Percentiles rank a stretch among this genome's conserved stretches.
These are phyloP conservation scores for Phytophthora gonapodyides DNA, from an alignment of 352 stramenopile genomes.

Conservation along the genomic window DNA sequence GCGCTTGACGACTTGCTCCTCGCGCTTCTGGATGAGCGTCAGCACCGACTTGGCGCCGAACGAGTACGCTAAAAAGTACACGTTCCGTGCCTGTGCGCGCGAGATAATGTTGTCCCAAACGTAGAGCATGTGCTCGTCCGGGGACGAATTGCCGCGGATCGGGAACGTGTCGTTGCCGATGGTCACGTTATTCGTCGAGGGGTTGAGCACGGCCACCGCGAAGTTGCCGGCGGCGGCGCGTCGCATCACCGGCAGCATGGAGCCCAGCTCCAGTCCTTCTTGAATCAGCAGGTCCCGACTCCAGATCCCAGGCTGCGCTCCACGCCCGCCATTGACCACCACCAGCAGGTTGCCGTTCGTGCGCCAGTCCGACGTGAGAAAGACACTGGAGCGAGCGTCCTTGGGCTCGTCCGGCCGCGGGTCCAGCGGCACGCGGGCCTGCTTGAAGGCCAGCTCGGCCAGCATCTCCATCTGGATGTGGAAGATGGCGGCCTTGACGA, in stretches of 20 bases:
- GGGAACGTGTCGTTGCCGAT: constrained; percentile 54
- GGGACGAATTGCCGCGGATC: constrained; percentile 62
- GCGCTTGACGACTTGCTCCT: constrained; percentile 56
- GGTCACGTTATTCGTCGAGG: constrained; percentile 75
- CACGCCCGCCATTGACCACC: constrained; percentile 71
- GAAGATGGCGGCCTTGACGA: constrained; percentile 84
- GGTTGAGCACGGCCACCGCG: constrained; percentile 69
- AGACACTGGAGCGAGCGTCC: constrained; percentile 70
- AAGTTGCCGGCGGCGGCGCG: constrained; percentile 49
- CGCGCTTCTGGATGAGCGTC: constrained; percentile 66
- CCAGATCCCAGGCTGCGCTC: constrained; percentile 78
- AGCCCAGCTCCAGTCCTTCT: constrained; percentile 74
- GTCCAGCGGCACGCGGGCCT: constrained; percentile 70
- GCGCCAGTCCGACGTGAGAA: constrained; percentile 73
- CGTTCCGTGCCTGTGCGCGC: constrained; percentile 55
- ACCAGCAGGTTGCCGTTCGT: constrained; percentile 63
- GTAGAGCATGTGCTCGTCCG: constrained; percentile 75
- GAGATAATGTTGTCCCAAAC: constrained; percentile 80
- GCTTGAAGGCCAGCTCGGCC: constrained; percentile 74
- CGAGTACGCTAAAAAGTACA: constrained; percentile 73
- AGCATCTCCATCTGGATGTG: constrained; percentile 88
- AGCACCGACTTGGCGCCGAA: constrained; percentile 74
- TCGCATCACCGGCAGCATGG: constrained; percentile 75
- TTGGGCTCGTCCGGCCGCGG: constrained; percentile 61
- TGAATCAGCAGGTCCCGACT: constrained; percentile 77